Percentiles rank a stretch among this genome's conserved stretches.
Evolutionary conservation across 306 rosid species (phyloP).

Genomic region (Mimosa pudica): DNA sequence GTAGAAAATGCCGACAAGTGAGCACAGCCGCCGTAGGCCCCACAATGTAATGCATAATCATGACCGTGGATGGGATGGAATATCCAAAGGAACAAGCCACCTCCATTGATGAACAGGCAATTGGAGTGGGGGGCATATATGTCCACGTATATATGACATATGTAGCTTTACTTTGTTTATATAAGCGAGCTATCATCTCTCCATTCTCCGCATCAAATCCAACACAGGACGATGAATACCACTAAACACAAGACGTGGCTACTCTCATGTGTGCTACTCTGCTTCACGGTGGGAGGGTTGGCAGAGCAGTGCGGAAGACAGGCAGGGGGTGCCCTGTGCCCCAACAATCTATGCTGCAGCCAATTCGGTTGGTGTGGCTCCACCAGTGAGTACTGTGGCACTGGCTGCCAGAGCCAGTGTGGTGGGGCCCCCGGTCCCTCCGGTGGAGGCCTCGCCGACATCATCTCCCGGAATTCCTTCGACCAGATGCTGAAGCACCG

Average conservation of each 20-base stretch:
- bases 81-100: neutral
- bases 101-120: neutral
- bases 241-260: neutral
- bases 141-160: neutral
- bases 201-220: neutral
- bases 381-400: slow-evolving; percentile 23
- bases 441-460: slow-evolving; percentile 26
- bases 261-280: neutral
- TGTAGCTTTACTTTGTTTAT: neutral
- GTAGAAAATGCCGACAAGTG: neutral
- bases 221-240: neutral
- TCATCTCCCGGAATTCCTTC: slow-evolving; percentile 43
- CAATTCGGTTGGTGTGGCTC: slow-evolving; percentile 57
- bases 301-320: slow-evolving; percentile 48
- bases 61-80: neutral
- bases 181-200: neutral
- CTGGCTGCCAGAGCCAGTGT: slow-evolving; percentile 55
- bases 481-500: slow-evolving; percentile 54
- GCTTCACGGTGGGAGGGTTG: neutral
- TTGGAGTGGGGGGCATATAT: no score
- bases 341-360: slow-evolving; percentile 58
- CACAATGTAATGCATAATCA: neutral
- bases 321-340: slow-evolving; percentile 52
- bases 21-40: slow-evolving; percentile 8
- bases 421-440: neutral